phyloP scores from a whole-genome alignment of 345 rosid genomes.

The Salix exigua region DNA sequence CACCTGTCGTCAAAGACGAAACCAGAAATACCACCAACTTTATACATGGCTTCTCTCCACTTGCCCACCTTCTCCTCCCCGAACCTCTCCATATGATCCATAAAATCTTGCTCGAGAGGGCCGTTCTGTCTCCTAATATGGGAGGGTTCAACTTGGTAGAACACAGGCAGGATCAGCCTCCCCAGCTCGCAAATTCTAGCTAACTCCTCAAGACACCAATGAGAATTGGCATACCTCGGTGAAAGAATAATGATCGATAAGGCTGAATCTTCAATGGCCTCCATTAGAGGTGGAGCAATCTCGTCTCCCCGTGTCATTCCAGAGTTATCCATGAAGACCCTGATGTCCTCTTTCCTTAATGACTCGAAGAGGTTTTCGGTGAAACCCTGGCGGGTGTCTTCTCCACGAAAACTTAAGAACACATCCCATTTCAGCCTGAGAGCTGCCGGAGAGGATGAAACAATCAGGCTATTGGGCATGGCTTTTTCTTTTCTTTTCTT shows the following conservation, averaged over 20 bases:
- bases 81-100: conserved; percentile 18
- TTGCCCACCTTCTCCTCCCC: conserved; percentile 9
- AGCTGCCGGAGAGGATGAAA: conserved; percentile 18
- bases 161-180: conserved; percentile 45
- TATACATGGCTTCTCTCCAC: conserved; percentile 46
- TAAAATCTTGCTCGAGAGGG: conserved; percentile 34
- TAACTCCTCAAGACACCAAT: conserved; percentile 51
- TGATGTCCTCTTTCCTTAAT: conserved; percentile 20
- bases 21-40: conserved; percentile 41
- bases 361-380: conserved; percentile 23
- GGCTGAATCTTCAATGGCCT: conserved; percentile 52
- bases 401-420: conserved; percentile 56
- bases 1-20: conserved; percentile 11
- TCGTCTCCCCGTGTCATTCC: conserved; percentile 43
- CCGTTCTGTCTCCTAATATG: conserved; percentile 40
- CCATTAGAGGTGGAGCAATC: conserved; percentile 29
- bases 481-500: not conserved
- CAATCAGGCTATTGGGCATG: not conserved
- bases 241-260: conserved; percentile 44
- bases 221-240: conserved; percentile 33
- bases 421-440: conserved; percentile 46
- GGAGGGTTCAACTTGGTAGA: conserved; percentile 45
- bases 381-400: conserved; percentile 43
- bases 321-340: conserved; percentile 41
- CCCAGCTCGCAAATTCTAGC: conserved; percentile 34